Base-by-base conservation (phyloP, 208 protist genomes). In the Acanthamoeba royreba region DNA sequence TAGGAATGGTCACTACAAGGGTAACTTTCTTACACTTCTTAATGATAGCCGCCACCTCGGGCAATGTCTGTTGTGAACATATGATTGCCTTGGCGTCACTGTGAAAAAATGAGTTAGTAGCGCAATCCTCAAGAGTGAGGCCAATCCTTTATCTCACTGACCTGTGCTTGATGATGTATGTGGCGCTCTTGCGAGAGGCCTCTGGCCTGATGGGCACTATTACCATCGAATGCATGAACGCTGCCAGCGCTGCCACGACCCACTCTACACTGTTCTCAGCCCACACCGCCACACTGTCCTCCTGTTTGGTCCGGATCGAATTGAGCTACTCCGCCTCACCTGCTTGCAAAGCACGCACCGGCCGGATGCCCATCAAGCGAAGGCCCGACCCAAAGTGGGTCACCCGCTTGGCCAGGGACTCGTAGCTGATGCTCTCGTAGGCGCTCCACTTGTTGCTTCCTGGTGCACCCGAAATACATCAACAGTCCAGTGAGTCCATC, bases 241-340 rank as follows among this genome's bases (percentile, higher is more conserved):
- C 79, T 7, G 45, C 52, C 46, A 88, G 35, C 52, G 35, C 7
- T 1, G 52, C 79, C 45, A 88, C 45, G 4, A 88, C 52, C 79
- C 79, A 88, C 52, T 88, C 79, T 11, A 63, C 79, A n/a, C 79
- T 88, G 79, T 88, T 88, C 5, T 88, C 47, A 19, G 79, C 79
- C 79, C 79, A 88, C 31, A 88, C 58, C 19, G 47, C 79, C n/a
- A 88, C 22, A 11, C 40, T 8, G 79, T 88, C 79, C 19, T 47
- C 79, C 79, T 88, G 40, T 25, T 17, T 55, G 49, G 49, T 25
- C 49, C 13, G 13, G 49, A 55, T n/a, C n/a, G n/a, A n/a, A n/a
- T n/a, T n/a, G n/a, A n/a, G n/a, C n/a, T n/a, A n/a, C n/a, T n/a
- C n/a, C n/a, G n/a, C n/a, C n/a, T 9, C 49, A 55, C 49, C 49